Evolutionary conservation across 2,329 filamentous ascomycete genomes (phyloP).

Genomic region (Hymenoscyphus repandus): DNA sequence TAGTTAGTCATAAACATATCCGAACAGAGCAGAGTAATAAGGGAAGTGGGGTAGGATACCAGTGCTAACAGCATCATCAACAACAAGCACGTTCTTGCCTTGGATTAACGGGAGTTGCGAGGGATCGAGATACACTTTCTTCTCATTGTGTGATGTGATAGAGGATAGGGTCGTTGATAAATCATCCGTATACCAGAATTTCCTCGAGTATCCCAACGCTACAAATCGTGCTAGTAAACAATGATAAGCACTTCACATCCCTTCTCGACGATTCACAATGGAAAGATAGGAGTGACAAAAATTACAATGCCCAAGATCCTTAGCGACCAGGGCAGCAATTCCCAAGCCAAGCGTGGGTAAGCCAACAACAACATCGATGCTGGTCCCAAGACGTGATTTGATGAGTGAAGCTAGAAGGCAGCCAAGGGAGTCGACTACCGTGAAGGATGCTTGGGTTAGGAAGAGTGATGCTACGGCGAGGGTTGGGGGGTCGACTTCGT

Average conservation of each 20-base stretch:
- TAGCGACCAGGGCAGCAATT: slow-evolving; percentile 21
- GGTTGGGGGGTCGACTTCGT: slow-evolving; percentile 2
- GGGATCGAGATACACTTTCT: slow-evolving; percentile 25
- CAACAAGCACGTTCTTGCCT: slow-evolving; percentile 19
- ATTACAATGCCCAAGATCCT: slow-evolving; percentile 19
- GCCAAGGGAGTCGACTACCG: slow-evolving; percentile 17
- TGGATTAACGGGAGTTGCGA: slow-evolving; percentile 19
- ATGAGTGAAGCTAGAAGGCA: slow-evolving; percentile 15
- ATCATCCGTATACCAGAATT: slow-evolving; percentile 27
- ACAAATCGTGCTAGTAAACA: slow-evolving; percentile 20
- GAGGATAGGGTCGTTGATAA: slow-evolving; percentile 24
- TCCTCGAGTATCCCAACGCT: slow-evolving; percentile 27
- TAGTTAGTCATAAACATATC: too few species aligned
- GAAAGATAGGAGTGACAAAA: background rate
- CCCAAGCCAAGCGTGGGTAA: slow-evolving; percentile 25
- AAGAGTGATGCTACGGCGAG: slow-evolving; percentile 27
- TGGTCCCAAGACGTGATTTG: background rate
- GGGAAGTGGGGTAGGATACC: slow-evolving; percentile 3
- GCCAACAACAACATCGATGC: slow-evolving; percentile 22
- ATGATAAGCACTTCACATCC: background rate
- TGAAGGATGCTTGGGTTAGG: slow-evolving; percentile 23
- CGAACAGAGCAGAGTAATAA: too few species aligned
- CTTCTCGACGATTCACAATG: background rate
- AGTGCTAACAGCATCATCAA: slow-evolving; percentile 28
- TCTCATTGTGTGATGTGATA: slow-evolving; percentile 25